Evolutionary conservation across 495 filamentous ascomycete genomes (phyloP).

Genomic region (Trichoderma orchidacearum): DNA sequence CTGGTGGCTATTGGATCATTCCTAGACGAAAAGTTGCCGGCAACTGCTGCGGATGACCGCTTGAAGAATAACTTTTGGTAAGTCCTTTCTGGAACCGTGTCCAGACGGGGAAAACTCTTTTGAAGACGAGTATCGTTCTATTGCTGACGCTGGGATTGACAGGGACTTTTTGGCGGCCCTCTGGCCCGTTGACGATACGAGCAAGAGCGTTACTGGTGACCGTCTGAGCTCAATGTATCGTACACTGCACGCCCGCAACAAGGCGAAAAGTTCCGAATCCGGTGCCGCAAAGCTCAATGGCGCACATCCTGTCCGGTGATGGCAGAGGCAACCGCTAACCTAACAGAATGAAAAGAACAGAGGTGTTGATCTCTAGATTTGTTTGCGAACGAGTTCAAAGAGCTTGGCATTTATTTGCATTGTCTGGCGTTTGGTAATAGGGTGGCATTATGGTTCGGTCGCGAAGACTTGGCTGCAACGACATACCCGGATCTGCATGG

Average conservation of each 20-base stretch:
- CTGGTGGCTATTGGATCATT: constrained; percentile 38
- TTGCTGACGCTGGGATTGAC: neutral
- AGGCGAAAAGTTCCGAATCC: neutral
- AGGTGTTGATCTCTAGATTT: neutral
- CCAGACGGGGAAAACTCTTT: neutral
- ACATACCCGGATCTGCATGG: constrained; percentile 2
- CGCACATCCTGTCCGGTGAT: neutral
- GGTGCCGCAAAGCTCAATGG: neutral
- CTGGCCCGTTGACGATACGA: constrained; percentile 21
- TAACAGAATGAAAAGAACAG: neutral
- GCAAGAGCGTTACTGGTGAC: neutral
- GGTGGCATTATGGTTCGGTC: neutral
- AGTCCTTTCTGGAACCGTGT: constrained; percentile 6
- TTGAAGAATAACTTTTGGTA: constrained; percentile 19
- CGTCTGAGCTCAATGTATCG: constrained; percentile 3
- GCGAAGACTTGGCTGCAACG: neutral
- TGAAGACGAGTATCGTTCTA: neutral
- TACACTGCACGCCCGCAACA: neutral
- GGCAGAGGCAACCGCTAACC: neutral
- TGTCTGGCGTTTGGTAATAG: constrained; percentile 1
- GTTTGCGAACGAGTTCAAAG: neutral
- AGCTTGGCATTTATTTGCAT: neutral
- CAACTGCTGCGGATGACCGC: constrained; percentile 11
- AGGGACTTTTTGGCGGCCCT: constrained; percentile 23
- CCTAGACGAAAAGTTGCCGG: constrained; percentile 19